Base-by-base conservation (phyloP, 2,329 filamentous ascomycete genomes). In the Aspergillus brunneoviolaceus region DNA sequence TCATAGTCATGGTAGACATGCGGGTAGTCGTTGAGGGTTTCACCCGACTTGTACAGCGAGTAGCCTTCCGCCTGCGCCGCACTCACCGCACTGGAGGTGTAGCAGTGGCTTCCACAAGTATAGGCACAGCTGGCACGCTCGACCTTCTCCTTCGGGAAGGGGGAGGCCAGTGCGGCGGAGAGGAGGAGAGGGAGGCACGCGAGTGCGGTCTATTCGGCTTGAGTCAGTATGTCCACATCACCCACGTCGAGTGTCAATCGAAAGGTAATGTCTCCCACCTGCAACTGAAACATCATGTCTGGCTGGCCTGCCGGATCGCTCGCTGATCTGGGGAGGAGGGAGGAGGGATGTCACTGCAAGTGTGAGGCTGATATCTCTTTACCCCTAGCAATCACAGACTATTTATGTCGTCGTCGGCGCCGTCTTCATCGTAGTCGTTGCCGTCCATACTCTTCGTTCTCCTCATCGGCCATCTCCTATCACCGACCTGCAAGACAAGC, bases 1-100 rank as follows among this genome's bases (percentile, higher is more conserved):
- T 89, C 86, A 66, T 82, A 82, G 77, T 88, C 83, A 72, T 86
- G 82, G 76, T 85, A 88, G 39, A 73, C 73, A 70, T 88, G 85
- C 0, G 85, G 85, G 71, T 88, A 87, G 57, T 72, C 69, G 63
- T 79, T 78, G 19, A 63, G 63, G n/a, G 65, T 63, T 9, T 77
- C 69, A 48, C 74, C 76, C 1, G 70, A 69, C 29, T 67, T 66
- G 70, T 85, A 80, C 67, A 84, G 80, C 21, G 74, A 69, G 76
- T 81, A 87, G 3, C 83, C 84, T 51, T 80, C 76, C 58, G 79
- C 75, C 47, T 81, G 71, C 45, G 86, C 86, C 10, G 78, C 73
- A 63, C 73, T 76, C 52, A 87, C 80, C 60, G 82, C 77, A 54
- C 72, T 71, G 50, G 78, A 75, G 53, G 76, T 79, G 77, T 88